Evolutionary conservation across 2,329 filamentous ascomycete species (phyloP).

Genomic region (Bimuria novae-zelandiae): DNA sequence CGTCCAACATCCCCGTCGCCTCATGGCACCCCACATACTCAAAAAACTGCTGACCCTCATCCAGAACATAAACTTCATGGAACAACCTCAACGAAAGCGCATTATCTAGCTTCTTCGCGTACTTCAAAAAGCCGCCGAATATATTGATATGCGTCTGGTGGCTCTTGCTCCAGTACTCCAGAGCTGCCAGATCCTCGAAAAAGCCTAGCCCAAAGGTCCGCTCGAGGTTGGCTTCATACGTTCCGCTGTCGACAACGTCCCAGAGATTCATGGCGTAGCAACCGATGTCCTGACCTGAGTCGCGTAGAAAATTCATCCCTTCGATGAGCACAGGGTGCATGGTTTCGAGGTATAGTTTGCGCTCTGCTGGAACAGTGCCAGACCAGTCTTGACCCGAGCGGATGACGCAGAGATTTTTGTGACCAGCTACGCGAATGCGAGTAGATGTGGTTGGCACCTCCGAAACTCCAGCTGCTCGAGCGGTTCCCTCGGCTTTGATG

Average conservation of each 20-base stretch:
- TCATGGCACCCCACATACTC: constrained; percentile 51
- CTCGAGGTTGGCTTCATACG: constrained; percentile 26
- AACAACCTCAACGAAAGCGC: constrained; percentile 46
- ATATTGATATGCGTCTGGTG: constrained; percentile 50
- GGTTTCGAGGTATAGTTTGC: constrained; percentile 50
- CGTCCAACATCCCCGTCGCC: too few species aligned
- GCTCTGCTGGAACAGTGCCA: constrained; percentile 47
- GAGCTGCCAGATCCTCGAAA: constrained; percentile 48
- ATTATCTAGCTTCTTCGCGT: constrained; percentile 46
- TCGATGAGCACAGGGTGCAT: constrained; percentile 52
- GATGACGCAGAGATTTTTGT: constrained; percentile 51
- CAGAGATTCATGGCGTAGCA: constrained; percentile 53
- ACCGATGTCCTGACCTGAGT: constrained; percentile 50
- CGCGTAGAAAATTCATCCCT: constrained; percentile 53
- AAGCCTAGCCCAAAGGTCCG: constrained; percentile 50
- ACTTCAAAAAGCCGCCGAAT: constrained; percentile 48
- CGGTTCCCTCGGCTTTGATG: constrained; percentile 36
- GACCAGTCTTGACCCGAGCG: constrained; percentile 55
- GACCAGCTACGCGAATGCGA: constrained; percentile 43
- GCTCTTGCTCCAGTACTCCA: constrained; percentile 49
- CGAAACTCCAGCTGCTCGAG: neutral
- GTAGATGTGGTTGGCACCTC: constrained; percentile 1
- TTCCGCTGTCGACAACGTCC: constrained; percentile 44
- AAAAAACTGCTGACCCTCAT: constrained; percentile 48
- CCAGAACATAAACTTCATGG: constrained; percentile 50